These are phyloP conservation scores for Nicotiana attenuata DNA, from an alignment of 257 asterid genomes.

Conservation along the genomic window DNA sequence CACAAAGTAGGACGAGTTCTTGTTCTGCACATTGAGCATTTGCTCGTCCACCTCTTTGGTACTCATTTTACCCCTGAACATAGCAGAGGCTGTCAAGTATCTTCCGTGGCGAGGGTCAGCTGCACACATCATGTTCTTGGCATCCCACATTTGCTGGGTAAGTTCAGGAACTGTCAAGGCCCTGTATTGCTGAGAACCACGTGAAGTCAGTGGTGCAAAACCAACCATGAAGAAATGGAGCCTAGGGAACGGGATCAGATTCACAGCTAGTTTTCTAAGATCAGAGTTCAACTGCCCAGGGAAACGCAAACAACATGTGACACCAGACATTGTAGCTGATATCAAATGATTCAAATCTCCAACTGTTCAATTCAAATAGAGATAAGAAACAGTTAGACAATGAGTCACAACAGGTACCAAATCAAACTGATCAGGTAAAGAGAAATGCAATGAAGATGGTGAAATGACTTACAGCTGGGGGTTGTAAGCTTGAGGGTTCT, in stretches of 20 bases:
- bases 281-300: conserved; percentile 13
- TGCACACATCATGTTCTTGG: conserved; percentile 12
- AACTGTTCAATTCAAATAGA: not conserved
- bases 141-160: conserved; percentile 10
- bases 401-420: not conserved
- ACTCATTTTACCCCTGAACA: conserved; percentile 1
- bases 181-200: conserved; percentile 14
- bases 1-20: too few species aligned
- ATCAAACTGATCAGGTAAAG: not conserved
- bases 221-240: conserved; percentile 11
- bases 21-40: too few species aligned
- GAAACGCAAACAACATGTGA: conserved; percentile 8
- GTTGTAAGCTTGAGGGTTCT: conserved; percentile 12
- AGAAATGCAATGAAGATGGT: not conserved
- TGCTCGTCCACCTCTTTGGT: too few species aligned
- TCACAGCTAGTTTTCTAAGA: conserved; percentile 6
- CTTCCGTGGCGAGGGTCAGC: conserved; percentile 9
- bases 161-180: conserved; percentile 7
- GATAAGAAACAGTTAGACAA: not conserved
- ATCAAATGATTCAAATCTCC: conserved; percentile 8
- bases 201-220: conserved; percentile 8
- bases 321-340: conserved; percentile 12
- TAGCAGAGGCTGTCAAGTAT: conserved; percentile 11
- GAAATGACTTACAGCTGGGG: conserved; percentile 7
- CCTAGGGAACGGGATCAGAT: conserved; percentile 10